Evolutionary conservation across 192 early-diverging fungal species (phyloP).

Genomic region (Radiomyces spectabilis): DNA sequence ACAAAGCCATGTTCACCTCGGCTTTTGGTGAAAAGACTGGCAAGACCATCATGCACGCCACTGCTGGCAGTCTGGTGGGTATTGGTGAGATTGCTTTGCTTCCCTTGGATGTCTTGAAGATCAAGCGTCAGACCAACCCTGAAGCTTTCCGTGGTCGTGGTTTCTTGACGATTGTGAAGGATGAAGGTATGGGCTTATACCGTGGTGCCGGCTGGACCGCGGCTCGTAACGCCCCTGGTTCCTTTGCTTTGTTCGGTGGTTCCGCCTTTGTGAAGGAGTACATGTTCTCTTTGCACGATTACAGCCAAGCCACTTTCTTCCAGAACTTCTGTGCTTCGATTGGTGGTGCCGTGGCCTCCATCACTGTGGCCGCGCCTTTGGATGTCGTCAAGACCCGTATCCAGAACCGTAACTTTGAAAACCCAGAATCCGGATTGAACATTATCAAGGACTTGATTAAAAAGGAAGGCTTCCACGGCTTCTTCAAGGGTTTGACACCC

Average conservation of each 20-base stretch:
- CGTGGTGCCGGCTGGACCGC: conserved; percentile 95
- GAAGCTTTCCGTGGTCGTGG: conserved; percentile 80
- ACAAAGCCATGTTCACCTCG: conserved; percentile 65
- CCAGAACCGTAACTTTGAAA: conserved; percentile 84
- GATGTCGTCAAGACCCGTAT: conserved; percentile 99
- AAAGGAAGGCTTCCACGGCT: conserved; percentile 84
- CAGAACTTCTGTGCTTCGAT: conserved; percentile 97
- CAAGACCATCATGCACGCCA: conserved; percentile 97
- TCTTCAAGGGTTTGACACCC: conserved; percentile 94
- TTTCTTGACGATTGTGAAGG: conserved; percentile 63
- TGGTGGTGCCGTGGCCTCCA: conserved; percentile 89
- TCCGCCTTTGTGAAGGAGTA: conserved; percentile 93
- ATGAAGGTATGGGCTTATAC: conserved; percentile 92
- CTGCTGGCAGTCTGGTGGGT: conserved; percentile 93
- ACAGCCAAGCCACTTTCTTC: conserved; percentile 94
- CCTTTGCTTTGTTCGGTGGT: conserved; percentile 92
- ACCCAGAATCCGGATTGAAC: conserved; percentile 78
- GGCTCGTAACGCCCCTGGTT: conserved; percentile 95
- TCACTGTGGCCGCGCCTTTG: conserved; percentile 91
- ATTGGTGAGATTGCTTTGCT: conserved; percentile 96
- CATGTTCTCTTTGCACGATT: conserved; percentile 84
- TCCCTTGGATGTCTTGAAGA: conserved; percentile 96
- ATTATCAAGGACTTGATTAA: conserved; percentile 87
- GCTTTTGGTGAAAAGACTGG: conserved; percentile 90
- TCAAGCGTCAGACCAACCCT: conserved; percentile 95